These are phyloP conservation scores for Stellera chamaejasme DNA, from an alignment of 345 rosid genomes.

Conservation along the genomic window DNA sequence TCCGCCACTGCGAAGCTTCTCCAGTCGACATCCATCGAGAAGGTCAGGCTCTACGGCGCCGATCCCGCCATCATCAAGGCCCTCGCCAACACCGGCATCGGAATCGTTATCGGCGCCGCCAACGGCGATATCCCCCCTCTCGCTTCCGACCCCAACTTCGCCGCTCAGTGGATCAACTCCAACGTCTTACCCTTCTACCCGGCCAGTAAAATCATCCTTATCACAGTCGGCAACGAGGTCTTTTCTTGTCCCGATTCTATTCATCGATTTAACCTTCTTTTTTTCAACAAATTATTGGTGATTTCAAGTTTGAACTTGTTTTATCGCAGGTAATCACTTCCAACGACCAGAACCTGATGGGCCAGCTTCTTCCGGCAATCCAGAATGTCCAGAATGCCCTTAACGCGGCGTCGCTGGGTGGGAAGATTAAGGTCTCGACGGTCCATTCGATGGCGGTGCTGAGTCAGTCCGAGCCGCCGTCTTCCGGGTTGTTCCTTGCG, in stretches of 20 bases:
- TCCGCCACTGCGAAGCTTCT: conserved; percentile 76
- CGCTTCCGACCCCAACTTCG: conserved; percentile 74
- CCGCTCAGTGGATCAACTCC: conserved; percentile 62
- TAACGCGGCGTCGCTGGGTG: conserved; percentile 55
- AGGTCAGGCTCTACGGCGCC: conserved; percentile 71
- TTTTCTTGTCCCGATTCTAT: not conserved
- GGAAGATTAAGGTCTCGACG: conserved; percentile 78
- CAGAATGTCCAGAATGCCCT: conserved; percentile 71
- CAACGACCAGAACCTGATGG: conserved; percentile 55
- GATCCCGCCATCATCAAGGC: conserved; percentile 77
- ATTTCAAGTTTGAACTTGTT: not conserved
- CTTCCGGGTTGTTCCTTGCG: conserved; percentile 55
- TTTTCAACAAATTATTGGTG: not conserved
- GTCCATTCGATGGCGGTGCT: conserved; percentile 85
- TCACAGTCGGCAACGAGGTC: conserved; percentile 93
- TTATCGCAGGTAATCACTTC: conserved; percentile 50
- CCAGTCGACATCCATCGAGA: conserved; percentile 58
- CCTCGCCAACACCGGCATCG: conserved; percentile 68
- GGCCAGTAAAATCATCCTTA: conserved; percentile 69
- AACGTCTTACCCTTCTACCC: conserved; percentile 78
- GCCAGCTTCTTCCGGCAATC: conserved; percentile 87
- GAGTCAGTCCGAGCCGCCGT: conserved; percentile 77
- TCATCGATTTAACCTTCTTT: too few relatives aligned
- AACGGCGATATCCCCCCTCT: conserved; percentile 75
- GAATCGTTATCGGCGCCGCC: conserved; percentile 68